phyloP scores from a whole-genome alignment of 148 eudicot species.

The Rhododendron ferrugineum region DNA sequence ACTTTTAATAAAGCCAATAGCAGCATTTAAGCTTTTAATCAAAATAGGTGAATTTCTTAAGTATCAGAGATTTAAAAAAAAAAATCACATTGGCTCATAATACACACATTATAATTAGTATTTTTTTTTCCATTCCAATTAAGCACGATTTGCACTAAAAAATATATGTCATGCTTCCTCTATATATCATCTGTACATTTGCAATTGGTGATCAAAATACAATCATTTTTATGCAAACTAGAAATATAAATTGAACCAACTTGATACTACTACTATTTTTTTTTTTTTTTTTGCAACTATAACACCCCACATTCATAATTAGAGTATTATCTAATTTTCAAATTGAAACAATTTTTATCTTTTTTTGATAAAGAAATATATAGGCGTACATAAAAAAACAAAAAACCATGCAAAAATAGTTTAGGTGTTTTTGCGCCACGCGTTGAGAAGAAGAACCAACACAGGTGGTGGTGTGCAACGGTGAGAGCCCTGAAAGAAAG shows the following conservation, averaged over 20 bases:
- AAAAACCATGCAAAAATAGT: background rate
- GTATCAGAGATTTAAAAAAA: background rate
- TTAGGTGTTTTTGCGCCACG: background rate
- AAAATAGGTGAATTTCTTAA: background rate
- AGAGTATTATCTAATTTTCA: background rate
- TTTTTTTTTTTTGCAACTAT: background rate
- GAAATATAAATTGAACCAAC: background rate
- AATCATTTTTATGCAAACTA: background rate
- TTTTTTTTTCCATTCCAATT: background rate
- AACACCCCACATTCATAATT: background rate
- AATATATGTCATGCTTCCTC: background rate
- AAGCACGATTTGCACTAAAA: background rate
- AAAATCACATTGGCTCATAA: background rate
- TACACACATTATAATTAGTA: background rate
- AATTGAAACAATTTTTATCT: background rate
- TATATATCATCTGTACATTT: background rate
- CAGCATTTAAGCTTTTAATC: background rate
- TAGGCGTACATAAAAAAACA: background rate
- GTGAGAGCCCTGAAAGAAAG: background rate
- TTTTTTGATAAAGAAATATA: too few species aligned
- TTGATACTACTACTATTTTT: background rate
- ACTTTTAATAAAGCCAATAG: background rate
- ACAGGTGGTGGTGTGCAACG: conserved; percentile 2
- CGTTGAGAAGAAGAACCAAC: background rate
- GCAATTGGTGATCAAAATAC: background rate